Conservation (phyloP, 164 flowering plant genomes). For the Tetracentron sinense region DNA sequence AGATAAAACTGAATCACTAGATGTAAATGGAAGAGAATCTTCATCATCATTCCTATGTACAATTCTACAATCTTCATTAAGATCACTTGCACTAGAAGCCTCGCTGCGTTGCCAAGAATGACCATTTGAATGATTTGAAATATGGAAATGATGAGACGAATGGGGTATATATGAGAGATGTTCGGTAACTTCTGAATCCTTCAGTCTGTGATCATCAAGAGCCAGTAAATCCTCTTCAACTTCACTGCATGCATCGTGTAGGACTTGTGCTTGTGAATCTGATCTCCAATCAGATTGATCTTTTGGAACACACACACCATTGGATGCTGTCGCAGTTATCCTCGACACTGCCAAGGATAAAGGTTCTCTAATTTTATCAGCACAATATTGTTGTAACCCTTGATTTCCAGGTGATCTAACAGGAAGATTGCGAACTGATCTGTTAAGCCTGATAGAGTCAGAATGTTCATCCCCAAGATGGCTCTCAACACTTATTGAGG, state of each 20-base stretch:
- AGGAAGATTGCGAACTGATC: constrained; percentile 17
- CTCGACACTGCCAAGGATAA: constrained; percentile 7
- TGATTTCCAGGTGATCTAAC: constrained; percentile 11
- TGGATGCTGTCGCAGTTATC: constrained; percentile 5
- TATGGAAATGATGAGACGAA: constrained; percentile 13
- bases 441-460: constrained; percentile 1
- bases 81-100: constrained; percentile 11
- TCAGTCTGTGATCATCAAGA: constrained; percentile 17
- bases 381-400: constrained; percentile 12
- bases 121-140: constrained; percentile 21
- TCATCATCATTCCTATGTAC: constrained; percentile 21
- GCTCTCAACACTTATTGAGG: constrained; percentile 20
- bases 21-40: constrained; percentile 17
- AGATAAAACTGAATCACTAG: constrained; percentile 16
- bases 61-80: constrained; percentile 13
- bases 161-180: constrained; percentile 10
- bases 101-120: constrained; percentile 19
- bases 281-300: constrained; percentile 13
- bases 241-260: constrained; percentile 12
- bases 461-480: constrained; percentile 10
- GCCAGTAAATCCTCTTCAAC: constrained; percentile 16
- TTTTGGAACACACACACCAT: neutral
- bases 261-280: constrained; percentile 10
- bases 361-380: constrained; percentile 19
- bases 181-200: constrained; percentile 13